Evolutionary conservation across 352 stramenopile species (phyloP).

Genomic region (Globisporangium apiculatum): DNA sequence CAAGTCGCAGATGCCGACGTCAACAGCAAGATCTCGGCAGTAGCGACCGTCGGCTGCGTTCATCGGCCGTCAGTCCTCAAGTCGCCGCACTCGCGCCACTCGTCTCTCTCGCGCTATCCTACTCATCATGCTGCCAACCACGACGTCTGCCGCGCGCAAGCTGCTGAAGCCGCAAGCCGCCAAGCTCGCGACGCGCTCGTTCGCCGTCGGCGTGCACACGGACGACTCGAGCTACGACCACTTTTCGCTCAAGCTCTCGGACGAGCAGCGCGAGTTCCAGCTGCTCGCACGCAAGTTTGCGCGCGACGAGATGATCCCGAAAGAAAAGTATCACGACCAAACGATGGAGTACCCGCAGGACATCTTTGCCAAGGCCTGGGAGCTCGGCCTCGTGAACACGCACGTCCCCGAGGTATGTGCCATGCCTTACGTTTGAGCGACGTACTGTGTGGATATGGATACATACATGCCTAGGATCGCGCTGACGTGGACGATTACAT

Average conservation of each 20-base stretch:
- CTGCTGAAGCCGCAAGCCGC: conserved; percentile 5
- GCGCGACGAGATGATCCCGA: conserved; percentile 87
- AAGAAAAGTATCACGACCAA: conserved; percentile 75
- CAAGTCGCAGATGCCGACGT: not conserved
- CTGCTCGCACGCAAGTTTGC: conserved; percentile 84
- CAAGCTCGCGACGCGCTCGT: conserved; percentile 19
- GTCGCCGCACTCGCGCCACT: not conserved
- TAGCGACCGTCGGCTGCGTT: not conserved
- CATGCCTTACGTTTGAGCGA: too few species aligned
- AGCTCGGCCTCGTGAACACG: conserved; percentile 84
- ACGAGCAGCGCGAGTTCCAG: conserved; percentile 87
- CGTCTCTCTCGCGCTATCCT: not conserved
- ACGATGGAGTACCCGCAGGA: conserved; percentile 84
- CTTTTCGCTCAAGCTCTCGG: conserved; percentile 80
- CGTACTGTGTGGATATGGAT: too few species aligned
- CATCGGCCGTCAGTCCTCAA: conserved; percentile 6
- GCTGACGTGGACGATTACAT: too few species aligned
- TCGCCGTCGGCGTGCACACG: conserved; percentile 33
- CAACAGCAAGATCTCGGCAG: not conserved
- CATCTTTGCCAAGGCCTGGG: conserved; percentile 86
- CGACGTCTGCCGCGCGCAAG: conserved; percentile 11
- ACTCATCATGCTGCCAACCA: conserved; percentile 17
- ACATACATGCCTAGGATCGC: too few species aligned
- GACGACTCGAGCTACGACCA: conserved; percentile 41
- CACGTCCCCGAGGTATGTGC: conserved; percentile 56